phyloP scores from a whole-genome alignment of 1,139 yeast genomes.

The Saccharomycopsis phalli region DNA sequence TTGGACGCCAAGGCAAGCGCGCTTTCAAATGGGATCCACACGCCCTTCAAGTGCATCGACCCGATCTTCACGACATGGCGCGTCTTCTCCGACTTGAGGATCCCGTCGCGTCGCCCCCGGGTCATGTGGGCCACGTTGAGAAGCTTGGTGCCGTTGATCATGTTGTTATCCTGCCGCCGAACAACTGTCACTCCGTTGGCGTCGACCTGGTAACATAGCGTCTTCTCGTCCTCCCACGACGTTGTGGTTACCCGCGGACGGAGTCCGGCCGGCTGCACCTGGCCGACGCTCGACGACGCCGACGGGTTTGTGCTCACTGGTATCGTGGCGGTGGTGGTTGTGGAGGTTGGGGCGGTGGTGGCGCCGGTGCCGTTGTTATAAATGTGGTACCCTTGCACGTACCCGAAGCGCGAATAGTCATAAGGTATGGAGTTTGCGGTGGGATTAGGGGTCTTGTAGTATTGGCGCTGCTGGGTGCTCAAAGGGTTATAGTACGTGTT shows the following conservation, averaged over 20 bases:
- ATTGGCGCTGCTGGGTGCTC: conserved; percentile 20
- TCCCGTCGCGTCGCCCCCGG: conserved; percentile 92
- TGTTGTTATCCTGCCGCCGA: conserved; percentile 83
- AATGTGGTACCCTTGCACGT: conserved; percentile 25
- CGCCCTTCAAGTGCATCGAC: conserved; percentile 95
- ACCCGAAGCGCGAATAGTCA: conserved; percentile 24
- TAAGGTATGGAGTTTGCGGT: conserved; percentile 8
- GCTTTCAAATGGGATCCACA: conserved; percentile 94
- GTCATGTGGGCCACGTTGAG: conserved; percentile 93
- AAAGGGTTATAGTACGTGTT: conserved; percentile 11
- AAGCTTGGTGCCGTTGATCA: conserved; percentile 92
- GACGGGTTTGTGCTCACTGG: conserved; percentile 20
- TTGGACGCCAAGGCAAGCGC: conserved; percentile 87
- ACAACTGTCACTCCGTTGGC: conserved; percentile 88
- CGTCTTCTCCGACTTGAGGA: conserved; percentile 77
- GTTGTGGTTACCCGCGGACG: conserved; percentile 89
- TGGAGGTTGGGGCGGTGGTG: conserved; percentile 9
- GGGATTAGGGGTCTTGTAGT: conserved; percentile 12
- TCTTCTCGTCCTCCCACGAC: conserved; percentile 95
- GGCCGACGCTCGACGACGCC: conserved; percentile 43
- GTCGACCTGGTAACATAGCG: conserved; percentile 90
- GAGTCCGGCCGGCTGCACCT: conserved; percentile 49
- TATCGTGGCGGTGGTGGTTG: conserved; percentile 12
- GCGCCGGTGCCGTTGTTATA: conserved; percentile 20
- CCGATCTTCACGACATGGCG: conserved; percentile 94